Conservation (phyloP, 257 asterid genomes). For the Leptodermis oblonga region DNA sequence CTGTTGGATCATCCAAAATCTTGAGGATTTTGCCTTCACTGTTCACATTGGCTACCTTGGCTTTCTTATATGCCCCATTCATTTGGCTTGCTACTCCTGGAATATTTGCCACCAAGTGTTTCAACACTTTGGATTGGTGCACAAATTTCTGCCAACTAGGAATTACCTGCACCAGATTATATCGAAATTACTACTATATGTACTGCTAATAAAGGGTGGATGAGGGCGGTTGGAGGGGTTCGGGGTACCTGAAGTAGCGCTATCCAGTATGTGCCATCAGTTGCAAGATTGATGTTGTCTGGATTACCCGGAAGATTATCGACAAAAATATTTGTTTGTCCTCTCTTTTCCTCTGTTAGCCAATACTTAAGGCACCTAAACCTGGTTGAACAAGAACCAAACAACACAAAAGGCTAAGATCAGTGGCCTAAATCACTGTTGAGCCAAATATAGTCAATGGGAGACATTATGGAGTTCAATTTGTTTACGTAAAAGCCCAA, state of each 20-base stretch:
- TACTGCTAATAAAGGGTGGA: too few species aligned
- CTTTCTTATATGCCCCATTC: conserved; percentile 18
- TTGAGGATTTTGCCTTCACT: conserved; percentile 44
- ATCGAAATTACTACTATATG: too few species aligned
- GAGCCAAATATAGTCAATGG: background rate
- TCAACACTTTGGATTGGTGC: conserved; percentile 30
- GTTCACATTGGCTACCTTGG: conserved; percentile 56
- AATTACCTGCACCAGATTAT: conserved; percentile 23
- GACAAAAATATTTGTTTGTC: conserved; percentile 45
- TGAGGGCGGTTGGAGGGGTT: too few species aligned
- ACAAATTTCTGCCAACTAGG: conserved; percentile 30
- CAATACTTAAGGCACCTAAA: conserved; percentile 65
- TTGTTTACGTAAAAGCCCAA: background rate
- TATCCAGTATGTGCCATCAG: conserved; percentile 75
- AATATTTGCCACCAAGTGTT: conserved; percentile 21
- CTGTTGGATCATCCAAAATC: conserved; percentile 61
- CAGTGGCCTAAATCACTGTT: background rate
- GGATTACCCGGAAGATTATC: conserved; percentile 61
- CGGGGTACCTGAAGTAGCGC: conserved; percentile 55
- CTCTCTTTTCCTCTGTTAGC: conserved; percentile 48
- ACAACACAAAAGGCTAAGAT: background rate
- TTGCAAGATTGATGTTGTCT: conserved; percentile 70
- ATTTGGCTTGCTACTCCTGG: conserved; percentile 21
- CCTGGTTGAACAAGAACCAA: conserved; percentile 25
- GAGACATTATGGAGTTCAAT: background rate